phyloP scores from a whole-genome alignment of 225 moss, liverwort and hornwort genomes.

The Marchantia polymorpha region DNA sequence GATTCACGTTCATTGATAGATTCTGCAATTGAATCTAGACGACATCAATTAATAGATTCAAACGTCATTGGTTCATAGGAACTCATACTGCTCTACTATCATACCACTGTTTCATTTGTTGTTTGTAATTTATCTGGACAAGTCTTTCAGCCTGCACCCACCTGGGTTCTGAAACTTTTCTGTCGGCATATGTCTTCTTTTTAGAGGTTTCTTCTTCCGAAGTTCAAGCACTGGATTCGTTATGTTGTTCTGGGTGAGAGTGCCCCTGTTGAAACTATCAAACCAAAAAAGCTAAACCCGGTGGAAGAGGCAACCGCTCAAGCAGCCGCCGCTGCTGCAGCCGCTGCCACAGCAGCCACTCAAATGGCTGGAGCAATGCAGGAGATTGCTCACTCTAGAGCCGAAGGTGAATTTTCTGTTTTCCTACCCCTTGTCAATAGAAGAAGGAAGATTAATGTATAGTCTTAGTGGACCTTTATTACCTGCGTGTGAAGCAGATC shows the following conservation, averaged over 20 bases:
- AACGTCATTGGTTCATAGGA: no score
- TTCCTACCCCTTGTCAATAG: neutral
- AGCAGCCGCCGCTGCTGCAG: constrained; percentile 62
- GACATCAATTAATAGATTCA: no score
- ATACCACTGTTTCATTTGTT: neutral
- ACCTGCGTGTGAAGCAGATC: neutral
- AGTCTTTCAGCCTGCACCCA: neutral
- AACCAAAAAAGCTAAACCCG: constrained; percentile 37
- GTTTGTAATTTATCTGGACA: neutral
- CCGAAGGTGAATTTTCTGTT: constrained; percentile 51
- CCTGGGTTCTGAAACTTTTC: neutral
- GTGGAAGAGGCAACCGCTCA: constrained; percentile 57
- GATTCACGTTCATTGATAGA: no score
- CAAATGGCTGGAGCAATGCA: constrained; percentile 84
- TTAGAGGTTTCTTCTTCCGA: constrained; percentile 75
- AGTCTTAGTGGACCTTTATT: neutral
- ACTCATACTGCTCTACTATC: no score
- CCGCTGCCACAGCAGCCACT: constrained; percentile 68
- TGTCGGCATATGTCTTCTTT: neutral
- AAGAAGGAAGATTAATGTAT: neutral
- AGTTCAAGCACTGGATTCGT: constrained; percentile 79
- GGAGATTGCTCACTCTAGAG: constrained; percentile 69
- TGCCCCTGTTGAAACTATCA: constrained; percentile 34
- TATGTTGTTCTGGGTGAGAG: constrained; percentile 53
- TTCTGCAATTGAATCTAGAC: no score